Evolutionary conservation across 2,329 filamentous ascomycete species (phyloP).

Genomic region (Alternaria gansuensis): DNA sequence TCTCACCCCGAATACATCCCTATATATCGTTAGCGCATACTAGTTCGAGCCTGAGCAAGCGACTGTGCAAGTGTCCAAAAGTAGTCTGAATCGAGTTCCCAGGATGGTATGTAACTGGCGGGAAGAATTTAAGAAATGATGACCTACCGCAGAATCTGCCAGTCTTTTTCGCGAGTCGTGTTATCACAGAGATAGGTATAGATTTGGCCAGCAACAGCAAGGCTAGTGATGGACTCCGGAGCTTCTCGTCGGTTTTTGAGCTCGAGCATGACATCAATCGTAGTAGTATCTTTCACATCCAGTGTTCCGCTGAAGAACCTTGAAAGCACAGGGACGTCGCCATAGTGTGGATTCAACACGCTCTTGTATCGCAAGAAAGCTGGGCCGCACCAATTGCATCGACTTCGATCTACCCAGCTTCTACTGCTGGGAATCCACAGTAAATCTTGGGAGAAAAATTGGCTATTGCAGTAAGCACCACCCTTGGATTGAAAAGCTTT

Average conservation of each 20-base stretch:
- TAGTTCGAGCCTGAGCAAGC: neutral
- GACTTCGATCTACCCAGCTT: neutral
- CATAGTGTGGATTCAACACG: neutral
- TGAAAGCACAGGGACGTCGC: neutral
- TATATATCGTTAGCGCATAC: neutral
- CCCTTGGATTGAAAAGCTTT: neutral
- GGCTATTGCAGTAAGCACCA: neutral
- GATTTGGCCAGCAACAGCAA: neutral
- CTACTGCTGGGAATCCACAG: neutral
- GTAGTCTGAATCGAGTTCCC: too few relatives aligned
- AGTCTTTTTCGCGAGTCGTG: too few relatives aligned
- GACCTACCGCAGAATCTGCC: neutral
- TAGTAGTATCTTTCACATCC: neutral
- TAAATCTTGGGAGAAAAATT: neutral
- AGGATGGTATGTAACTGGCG: neutral
- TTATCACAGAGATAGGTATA: neutral
- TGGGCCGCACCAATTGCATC: neutral
- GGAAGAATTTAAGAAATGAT: neutral
- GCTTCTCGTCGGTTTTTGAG: neutral
- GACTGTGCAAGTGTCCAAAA: neutral
- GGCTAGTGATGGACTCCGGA: neutral
- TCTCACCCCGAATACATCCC: slow-evolving; percentile 11
- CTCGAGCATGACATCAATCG: neutral
- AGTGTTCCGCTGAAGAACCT: neutral
- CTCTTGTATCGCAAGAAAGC: neutral